A percentile compares a stretch with the other conserved stretches of the same genome.
Evolutionary conservation across 169 alveolate genomes (phyloP).

Genomic region (Eimeria falciformis): DNA sequence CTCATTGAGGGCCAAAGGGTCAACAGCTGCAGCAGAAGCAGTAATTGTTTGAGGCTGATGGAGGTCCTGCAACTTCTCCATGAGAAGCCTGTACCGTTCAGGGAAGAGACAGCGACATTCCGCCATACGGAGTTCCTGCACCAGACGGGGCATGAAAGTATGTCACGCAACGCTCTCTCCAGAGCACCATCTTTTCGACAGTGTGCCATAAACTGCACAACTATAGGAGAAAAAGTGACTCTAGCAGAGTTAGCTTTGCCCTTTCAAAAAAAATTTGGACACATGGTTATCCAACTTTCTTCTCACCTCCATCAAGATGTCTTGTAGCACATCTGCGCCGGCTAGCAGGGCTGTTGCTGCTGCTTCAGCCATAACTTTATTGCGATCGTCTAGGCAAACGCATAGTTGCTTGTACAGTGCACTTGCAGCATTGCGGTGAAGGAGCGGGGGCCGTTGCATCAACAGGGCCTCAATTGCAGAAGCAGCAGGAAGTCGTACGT

Average conservation of each 20-base stretch:
- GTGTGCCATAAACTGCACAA: no score
- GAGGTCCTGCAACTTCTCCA: conserved; percentile 31
- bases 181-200: no score
- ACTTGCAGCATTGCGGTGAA: conserved; percentile 1
- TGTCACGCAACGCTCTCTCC: neutral
- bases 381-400: conserved; percentile 63
- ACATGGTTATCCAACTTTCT: neutral
- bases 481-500: conserved; percentile 71
- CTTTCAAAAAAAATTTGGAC: neutral
- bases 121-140: conserved; percentile 49
- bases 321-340: conserved; percentile 9
- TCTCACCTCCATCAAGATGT: conserved; percentile 18
- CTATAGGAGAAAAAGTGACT: no score
- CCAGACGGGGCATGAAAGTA: neutral
- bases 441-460: conserved; percentile 46
- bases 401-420: conserved; percentile 38
- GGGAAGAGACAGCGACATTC: conserved; percentile 60
- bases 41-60: neutral
- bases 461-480: conserved; percentile 57
- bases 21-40: no score
- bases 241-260: neutral
- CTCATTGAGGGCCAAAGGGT: no score
- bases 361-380: conserved; percentile 4
- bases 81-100: conserved; percentile 25
- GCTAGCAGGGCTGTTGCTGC: conserved; percentile 62